Percentiles rank a stretch among this genome's conserved stretches.
Evolutionary conservation across 257 asterid genomes (phyloP).

Genomic region (Thymus quinquecostatus): DNA sequence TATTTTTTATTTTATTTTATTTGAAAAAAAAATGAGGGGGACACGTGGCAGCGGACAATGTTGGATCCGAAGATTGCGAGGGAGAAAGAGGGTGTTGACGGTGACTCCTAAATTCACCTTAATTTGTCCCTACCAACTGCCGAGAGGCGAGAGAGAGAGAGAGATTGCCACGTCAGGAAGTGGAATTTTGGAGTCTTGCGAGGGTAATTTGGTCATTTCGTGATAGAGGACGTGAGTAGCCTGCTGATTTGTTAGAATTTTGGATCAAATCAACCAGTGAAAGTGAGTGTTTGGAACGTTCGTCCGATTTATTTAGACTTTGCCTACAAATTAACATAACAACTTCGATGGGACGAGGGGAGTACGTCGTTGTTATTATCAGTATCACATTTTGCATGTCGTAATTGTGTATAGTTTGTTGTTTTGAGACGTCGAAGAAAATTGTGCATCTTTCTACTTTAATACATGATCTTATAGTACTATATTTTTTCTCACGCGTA

Average conservation of each 20-base stretch:
- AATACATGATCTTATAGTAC: no score
- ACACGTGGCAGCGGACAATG: slow-evolving; percentile 65
- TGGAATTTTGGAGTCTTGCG: background rate
- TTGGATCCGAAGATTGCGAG: slow-evolving; percentile 61
- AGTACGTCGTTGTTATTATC: no score
- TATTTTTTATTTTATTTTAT: background rate
- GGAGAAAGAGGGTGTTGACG: slow-evolving; percentile 15
- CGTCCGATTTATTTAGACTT: background rate
- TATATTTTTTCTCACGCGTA: no score
- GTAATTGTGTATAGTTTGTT: no score
- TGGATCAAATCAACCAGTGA: background rate
- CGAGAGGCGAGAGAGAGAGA: background rate
- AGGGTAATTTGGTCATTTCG: slow-evolving; percentile 17
- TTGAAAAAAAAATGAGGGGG: slow-evolving; percentile 13
- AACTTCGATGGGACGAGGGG: no score
- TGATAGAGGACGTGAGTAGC: background rate
- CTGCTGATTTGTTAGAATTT: background rate
- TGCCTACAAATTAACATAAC: no score
- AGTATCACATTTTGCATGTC: no score
- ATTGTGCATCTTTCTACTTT: no score
- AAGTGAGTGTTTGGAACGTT: background rate
- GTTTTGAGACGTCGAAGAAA: no score
- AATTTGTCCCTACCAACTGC: slow-evolving; percentile 15
- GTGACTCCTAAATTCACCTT: slow-evolving; percentile 12
- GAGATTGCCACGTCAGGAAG: slow-evolving; percentile 20